Percentiles rank a stretch among this genome's conserved stretches.
Evolutionary conservation across 805 yeast species (phyloP).

Genomic region (Candida schatavii): DNA sequence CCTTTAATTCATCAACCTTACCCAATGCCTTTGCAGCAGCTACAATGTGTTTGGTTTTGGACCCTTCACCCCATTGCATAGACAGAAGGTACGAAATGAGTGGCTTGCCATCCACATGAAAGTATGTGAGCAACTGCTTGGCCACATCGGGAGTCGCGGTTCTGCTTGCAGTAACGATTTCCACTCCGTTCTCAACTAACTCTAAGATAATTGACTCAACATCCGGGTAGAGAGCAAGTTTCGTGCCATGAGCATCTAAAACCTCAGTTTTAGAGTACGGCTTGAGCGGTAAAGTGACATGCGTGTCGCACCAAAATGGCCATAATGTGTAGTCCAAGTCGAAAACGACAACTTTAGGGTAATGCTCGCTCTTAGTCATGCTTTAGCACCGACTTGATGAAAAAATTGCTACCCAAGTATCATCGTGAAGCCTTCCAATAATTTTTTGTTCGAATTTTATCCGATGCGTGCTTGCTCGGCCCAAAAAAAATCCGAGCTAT

Average conservation of each 20-base stretch:
- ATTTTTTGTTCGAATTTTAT: too few species aligned
- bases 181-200: conserved; percentile 45
- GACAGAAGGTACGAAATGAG: conserved; percentile 53
- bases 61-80: conserved; percentile 67
- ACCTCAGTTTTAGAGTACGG: conserved; percentile 33
- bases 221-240: conserved; percentile 60
- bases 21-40: conserved; percentile 47
- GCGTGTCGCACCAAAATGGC: conserved; percentile 86
- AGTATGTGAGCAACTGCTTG: conserved; percentile 50
- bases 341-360: conserved; percentile 56
- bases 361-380: conserved; percentile 8
- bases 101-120: conserved; percentile 53
- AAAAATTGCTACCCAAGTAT: too few species aligned
- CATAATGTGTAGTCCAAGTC: conserved; percentile 76
- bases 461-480: too few species aligned
- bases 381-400: too few species aligned
- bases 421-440: too few species aligned
- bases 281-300: conserved; percentile 54
- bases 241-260: conserved; percentile 53
- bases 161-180: conserved; percentile 70
- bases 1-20: conserved; percentile 44
- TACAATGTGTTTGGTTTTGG: conserved; percentile 56
- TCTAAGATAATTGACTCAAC: conserved; percentile 62
- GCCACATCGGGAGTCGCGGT: conserved; percentile 83
- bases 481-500: too few species aligned